Evolutionary conservation across 2,329 filamentous ascomycete species (phyloP).

Genomic region (Arthrobotrys pseudoclavata): DNA sequence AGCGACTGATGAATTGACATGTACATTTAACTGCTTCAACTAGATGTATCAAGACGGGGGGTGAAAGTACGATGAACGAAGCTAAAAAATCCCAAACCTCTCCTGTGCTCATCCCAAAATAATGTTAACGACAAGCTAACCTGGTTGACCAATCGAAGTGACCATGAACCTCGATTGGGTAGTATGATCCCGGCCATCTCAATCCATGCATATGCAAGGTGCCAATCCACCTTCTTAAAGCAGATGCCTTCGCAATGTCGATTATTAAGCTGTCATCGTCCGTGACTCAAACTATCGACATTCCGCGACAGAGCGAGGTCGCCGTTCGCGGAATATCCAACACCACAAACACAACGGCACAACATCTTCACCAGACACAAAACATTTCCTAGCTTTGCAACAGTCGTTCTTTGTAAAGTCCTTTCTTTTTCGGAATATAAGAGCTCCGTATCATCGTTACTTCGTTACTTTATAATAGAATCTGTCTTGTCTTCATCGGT

Average conservation of each 20-base stretch:
- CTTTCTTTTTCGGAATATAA: background rate
- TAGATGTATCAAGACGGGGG: background rate
- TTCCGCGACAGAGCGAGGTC: conserved; percentile 54
- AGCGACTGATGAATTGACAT: background rate
- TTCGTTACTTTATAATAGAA: background rate
- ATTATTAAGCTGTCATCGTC: conserved; percentile 48
- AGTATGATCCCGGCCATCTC: conserved; percentile 15
- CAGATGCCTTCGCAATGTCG: background rate
- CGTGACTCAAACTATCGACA: conserved; percentile 42
- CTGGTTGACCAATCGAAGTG: background rate
- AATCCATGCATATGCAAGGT: conserved; percentile 8
- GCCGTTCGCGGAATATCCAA: conserved; percentile 52
- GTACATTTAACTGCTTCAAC: background rate
- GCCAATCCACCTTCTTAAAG: conserved; percentile 34
- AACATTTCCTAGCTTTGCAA: background rate
- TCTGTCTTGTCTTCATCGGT: background rate
- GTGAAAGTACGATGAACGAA: conserved; percentile 8
- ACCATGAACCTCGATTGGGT: background rate
- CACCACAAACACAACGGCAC: conserved; percentile 34
- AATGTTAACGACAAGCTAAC: background rate
- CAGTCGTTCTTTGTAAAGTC: background rate
- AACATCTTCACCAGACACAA: background rate
- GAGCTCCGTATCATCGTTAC: background rate
- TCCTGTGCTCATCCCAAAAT: background rate
- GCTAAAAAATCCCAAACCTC: background rate